Base-by-base conservation (phyloP, 1,139 yeast species). In the Ogataea hybrid region DNA sequence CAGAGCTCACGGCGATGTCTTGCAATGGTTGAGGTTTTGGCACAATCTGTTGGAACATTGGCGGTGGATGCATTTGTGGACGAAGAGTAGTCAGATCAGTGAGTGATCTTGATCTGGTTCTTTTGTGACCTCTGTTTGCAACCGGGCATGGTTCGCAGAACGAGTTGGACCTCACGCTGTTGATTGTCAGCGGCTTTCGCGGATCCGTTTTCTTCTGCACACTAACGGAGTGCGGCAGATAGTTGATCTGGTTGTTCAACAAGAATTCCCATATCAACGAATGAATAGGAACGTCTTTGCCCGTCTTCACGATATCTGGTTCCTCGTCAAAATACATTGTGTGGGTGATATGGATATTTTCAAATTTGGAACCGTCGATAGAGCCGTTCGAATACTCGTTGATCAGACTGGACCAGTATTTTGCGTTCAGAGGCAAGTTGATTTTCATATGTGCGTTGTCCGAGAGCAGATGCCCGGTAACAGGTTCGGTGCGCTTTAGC, bases 61-160 rank as follows among this genome's bases (percentile, higher is more conserved):
- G 53, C 11, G 34, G 41, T 20, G 33, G 47, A 21, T 32, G 43
- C 25, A 39, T 36, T 3, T 35, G 39, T 4, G 42, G 38, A 17
- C 43, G 48, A 6, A 48, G 29, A 30, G 28, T 42, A 30, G 54
- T 59, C 35, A 61, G 48, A 28, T 60, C 62, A 20, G 59, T 58
- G 35, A 61, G 46, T 9, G 65, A 62, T 32, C 63, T 49, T 6
- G 65, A 62, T 43, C 65, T 50, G 3, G 64, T 58, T 31, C 65
- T 48, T 37, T 62, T 62, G 40, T 62, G 65, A 5, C 63, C 60
- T 37, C 58, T 43, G 15, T 38, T 18, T 4, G 18, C 25, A 7
- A 23, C 30, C 6, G 9, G 10, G 3, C 17, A 8, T 6, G 35
- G 31, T 12, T 29, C 42, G 15, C 35, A n/a, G 22, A 33, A 39